phyloP scores from a whole-genome alignment of 805 yeast species.

The Debaryomyces maramus region DNA sequence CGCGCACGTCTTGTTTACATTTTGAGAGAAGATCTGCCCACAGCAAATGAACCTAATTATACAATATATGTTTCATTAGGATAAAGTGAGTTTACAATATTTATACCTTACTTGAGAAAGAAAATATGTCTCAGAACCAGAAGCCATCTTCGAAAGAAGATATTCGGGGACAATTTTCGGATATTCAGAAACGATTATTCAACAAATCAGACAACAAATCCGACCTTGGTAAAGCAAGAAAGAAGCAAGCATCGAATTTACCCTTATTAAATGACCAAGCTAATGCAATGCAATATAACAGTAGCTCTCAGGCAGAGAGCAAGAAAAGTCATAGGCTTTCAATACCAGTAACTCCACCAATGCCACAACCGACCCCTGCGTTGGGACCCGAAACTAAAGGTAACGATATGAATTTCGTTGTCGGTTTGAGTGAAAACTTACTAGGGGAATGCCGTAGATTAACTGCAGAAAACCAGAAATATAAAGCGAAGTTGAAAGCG shows the following conservation, averaged over 20 bases:
- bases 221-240: slow-evolving; percentile 14
- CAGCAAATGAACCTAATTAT: no score
- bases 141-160: slow-evolving; percentile 20
- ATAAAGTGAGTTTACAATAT: neutral
- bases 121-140: slow-evolving; percentile 7
- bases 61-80: no score
- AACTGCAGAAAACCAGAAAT: slow-evolving; percentile 59
- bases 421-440: slow-evolving; percentile 71
- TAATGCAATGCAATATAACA: neutral
- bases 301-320: neutral
- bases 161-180: slow-evolving; percentile 40
- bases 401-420: slow-evolving; percentile 69
- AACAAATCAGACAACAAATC: slow-evolving; percentile 14
- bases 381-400: slow-evolving; percentile 48
- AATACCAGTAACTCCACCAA: slow-evolving; percentile 7
- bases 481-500: slow-evolving; percentile 42
- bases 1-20: slow-evolving; percentile 5
- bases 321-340: slow-evolving; percentile 5
- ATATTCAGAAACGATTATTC: slow-evolving; percentile 36
- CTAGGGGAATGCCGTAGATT: slow-evolving; percentile 69
- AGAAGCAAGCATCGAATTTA: neutral
- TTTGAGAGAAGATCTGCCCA: neutral
- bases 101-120: neutral
- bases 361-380: slow-evolving; percentile 28
- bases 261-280: slow-evolving; percentile 2